Base-by-base conservation (phyloP, 2,329 filamentous ascomycete species). In the Massarina eburnea region DNA sequence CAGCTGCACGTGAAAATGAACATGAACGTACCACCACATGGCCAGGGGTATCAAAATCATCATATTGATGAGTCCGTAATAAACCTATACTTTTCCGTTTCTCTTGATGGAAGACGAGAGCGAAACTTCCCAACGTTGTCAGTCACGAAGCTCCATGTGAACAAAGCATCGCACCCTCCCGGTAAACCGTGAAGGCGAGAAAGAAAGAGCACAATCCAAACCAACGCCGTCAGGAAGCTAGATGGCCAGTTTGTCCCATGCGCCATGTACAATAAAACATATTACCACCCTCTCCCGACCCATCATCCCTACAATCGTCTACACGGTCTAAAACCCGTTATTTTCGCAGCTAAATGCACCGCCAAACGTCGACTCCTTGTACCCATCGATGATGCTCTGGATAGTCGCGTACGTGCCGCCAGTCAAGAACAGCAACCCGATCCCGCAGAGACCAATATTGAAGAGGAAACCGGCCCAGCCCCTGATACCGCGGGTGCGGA, bases 361-460 rank as follows among this genome's bases (percentile, higher is more conserved):
- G 1, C 85, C 80, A 20, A 95, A 87, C 1, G 73, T 73, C 3
- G 82, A 81, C 1, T 76, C 71, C 24, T 78, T 65, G 62, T 92
- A 95, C 17, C 85, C 84, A 47, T 89, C 76, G 19, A 94, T 80
- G 46, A 91, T 91, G 45, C 82, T 83, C 68, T 89, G 80, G 0
- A 91, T 84, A 48, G 74, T 74, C 14, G 75, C 70, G 62, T 96
- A 96, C 3, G 91, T 96, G 29, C 91, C 91, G 1, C 79, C 88
- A 0, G 79, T 84, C 38, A 96, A 71, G 74, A 95, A 95, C 56
- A 91, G 82, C n/a, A 95, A 41, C 0, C 91, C 91, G 15, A 87
- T 82, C 2, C 79, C 21, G 46, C 94, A 91, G 48, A 96, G 81
- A 51, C 83, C 57, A 14, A 89, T 63, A 62, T 96, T 96, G 42